These are phyloP conservation scores for Suillus plorans DNA, from an alignment of 768 basidiomycete species.

Conservation along the genomic window DNA sequence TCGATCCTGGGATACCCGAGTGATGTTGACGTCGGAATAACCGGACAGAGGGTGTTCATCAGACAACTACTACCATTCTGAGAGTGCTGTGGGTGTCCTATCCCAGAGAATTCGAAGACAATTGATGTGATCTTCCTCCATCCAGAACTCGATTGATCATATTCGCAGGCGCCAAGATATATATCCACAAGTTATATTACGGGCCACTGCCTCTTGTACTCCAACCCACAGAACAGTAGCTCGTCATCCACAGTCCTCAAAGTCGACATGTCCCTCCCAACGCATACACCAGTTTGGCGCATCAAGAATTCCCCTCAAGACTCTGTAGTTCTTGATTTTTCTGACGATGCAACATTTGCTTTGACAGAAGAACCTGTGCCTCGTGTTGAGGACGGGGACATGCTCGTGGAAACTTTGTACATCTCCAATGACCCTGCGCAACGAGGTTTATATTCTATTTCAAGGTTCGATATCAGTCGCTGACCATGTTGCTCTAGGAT, in stretches of 20 bases:
- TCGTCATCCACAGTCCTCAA: not conserved
- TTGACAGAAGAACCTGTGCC: not conserved
- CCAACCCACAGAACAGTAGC: not conserved
- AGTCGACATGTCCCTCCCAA: not conserved
- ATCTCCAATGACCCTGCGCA: not conserved
- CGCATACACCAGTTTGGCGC: not conserved
- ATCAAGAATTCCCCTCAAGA: not conserved
- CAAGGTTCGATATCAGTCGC: not conserved
- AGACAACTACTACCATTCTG: no score
- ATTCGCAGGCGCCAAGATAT: not conserved
- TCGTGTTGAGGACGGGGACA: not conserved
- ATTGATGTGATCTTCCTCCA: no score
- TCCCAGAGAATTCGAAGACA: no score
- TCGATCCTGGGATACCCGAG: no score
- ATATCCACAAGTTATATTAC: not conserved
- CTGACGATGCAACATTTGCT: not conserved
- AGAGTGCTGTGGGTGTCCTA: no score
- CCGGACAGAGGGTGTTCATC: no score
- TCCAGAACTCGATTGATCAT: not conserved
- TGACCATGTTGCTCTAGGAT: not conserved
- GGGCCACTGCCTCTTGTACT: not conserved
- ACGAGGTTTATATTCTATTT: not conserved
- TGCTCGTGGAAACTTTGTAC: not conserved
- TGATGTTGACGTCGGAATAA: no score
- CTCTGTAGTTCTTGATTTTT: not conserved